Evolutionary conservation across 139 green algal species (phyloP).

Genomic region (Astrephomene gubernaculifera): DNA sequence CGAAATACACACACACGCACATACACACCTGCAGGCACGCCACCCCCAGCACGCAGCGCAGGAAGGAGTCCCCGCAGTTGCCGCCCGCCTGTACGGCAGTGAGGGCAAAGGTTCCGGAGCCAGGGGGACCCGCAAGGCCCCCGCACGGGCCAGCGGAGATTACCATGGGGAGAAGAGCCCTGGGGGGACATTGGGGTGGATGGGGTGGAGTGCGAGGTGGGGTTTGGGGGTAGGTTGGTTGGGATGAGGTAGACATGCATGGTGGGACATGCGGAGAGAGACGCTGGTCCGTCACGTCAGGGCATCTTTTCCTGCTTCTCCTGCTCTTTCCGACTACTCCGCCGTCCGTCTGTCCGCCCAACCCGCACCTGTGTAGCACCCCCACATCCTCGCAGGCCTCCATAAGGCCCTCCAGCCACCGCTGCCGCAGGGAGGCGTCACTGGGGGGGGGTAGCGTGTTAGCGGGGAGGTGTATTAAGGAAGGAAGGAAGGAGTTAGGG

Average conservation of each 20-base stretch:
- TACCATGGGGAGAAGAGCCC: constrained; percentile 45
- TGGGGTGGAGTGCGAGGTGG: neutral
- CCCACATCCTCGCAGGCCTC: constrained; percentile 35
- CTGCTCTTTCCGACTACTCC: too few species aligned
- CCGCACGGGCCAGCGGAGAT: constrained; percentile 19
- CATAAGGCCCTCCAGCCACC: constrained; percentile 38
- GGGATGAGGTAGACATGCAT: too few species aligned
- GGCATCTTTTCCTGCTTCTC: too few species aligned
- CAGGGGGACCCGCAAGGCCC: neutral
- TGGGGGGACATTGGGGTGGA: neutral
- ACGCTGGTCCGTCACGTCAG: too few species aligned
- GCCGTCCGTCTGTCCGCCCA: too few species aligned
- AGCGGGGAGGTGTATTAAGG: neutral
- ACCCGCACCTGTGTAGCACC: constrained; percentile 37
- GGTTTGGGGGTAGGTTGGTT: too few species aligned
- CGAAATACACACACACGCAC: neutral
- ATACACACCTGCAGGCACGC: constrained; percentile 17
- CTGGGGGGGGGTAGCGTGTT: neutral
- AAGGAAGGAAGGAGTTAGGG: neutral
- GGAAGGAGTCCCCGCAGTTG: constrained; percentile 12
- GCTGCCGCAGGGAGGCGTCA: neutral
- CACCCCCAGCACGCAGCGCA: constrained; percentile 13
- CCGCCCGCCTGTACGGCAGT: neutral
- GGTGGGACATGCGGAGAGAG: too few species aligned
- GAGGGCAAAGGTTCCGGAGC: neutral